These are phyloP conservation scores for Scedosporium minutisporum DNA, from an alignment of 2,329 filamentous ascomycete species.

Conservation along the genomic window DNA sequence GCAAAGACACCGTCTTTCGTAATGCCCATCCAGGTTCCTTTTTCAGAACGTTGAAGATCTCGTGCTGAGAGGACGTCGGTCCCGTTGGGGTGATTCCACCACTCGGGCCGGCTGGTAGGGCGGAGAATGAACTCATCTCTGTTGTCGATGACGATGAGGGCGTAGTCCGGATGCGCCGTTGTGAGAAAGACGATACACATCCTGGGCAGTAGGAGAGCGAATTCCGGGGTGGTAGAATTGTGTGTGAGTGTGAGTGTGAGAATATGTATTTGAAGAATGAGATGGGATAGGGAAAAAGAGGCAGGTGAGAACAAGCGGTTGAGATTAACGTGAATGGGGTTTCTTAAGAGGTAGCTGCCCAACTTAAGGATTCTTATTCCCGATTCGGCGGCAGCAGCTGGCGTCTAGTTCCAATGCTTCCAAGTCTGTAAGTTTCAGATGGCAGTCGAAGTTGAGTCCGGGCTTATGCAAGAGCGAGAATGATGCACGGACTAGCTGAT, in stretches of 20 bases:
- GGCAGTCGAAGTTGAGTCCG: neutral
- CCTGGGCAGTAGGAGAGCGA: neutral
- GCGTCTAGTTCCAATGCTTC: too few relatives aligned
- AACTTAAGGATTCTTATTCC: too few relatives aligned
- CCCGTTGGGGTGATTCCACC: slow-evolving; percentile 43
- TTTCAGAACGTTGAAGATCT: slow-evolving; percentile 51
- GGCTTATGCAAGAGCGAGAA: neutral
- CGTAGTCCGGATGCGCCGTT: slow-evolving; percentile 65
- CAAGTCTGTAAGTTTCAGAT: neutral
- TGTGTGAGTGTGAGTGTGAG: neutral
- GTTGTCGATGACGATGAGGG: slow-evolving; percentile 68
- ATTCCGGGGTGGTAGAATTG: too few relatives aligned
- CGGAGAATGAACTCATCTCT: slow-evolving; percentile 63
- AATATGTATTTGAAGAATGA: neutral
- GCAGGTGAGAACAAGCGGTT: neutral
- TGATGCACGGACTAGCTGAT: neutral
- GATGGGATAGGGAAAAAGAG: neutral
- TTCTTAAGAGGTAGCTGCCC: neutral
- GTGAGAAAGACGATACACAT: slow-evolving; percentile 76
- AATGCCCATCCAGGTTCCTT: slow-evolving; percentile 58
- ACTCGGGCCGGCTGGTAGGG: slow-evolving; percentile 53
- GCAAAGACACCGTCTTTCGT: slow-evolving; percentile 50
- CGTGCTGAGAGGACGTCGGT: slow-evolving; percentile 46
- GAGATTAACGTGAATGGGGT: neutral
- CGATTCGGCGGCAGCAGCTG: too few relatives aligned